Evolutionary conservation across 495 filamentous ascomycete species (phyloP), one percentile per base, ranked within the genome.

Genomic region (Glarea lozoyensis): DNA sequence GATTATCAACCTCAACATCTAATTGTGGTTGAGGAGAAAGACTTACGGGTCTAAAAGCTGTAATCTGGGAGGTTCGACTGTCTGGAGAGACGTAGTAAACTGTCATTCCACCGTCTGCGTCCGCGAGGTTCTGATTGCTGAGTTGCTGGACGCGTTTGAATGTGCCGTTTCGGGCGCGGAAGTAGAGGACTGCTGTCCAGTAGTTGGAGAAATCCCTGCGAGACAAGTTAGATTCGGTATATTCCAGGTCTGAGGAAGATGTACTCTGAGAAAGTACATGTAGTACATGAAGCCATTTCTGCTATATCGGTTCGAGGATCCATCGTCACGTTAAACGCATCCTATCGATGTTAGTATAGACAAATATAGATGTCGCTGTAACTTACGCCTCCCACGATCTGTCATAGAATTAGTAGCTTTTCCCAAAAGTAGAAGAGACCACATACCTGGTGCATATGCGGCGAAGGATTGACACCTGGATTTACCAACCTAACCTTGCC

Each of bases 171-270:
- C 69, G 57, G 11, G 70, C 67, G 23, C 70, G 65, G 58, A 72
- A 83, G 53, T 75, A 83, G 4, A 86, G 62, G 43, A 55, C 59
- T 1, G 83, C 76, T 4, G 73, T 70, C 82, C 82, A 86, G 60
- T 86, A 86, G 56, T 76, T 82, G 46, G 74, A 80, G 40, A 75
- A 57, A 58, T 87, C 82, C 40, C n/a, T n/a, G n/a, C n/a, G n/a
- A n/a, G n/a, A n/a, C n/a, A n/a, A n/a, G n/a, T n/a, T n/a, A n/a
- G n/a, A n/a, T n/a, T n/a, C n/a, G n/a, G n/a, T n/a, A n/a, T n/a
- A n/a, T n/a, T n/a, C n/a, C n/a, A n/a, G n/a, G n/a, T n/a, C n/a
- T n/a, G n/a, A n/a, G n/a, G n/a, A n/a, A n/a, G n/a, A n/a, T n/a
- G n/a, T n/a, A n/a, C n/a, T 70, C 55, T 21, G 66, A 71, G 20